Evolutionary conservation across 2,329 filamentous ascomycete genomes (phyloP).

Genomic region (Akanthomyces dipterigenus): DNA sequence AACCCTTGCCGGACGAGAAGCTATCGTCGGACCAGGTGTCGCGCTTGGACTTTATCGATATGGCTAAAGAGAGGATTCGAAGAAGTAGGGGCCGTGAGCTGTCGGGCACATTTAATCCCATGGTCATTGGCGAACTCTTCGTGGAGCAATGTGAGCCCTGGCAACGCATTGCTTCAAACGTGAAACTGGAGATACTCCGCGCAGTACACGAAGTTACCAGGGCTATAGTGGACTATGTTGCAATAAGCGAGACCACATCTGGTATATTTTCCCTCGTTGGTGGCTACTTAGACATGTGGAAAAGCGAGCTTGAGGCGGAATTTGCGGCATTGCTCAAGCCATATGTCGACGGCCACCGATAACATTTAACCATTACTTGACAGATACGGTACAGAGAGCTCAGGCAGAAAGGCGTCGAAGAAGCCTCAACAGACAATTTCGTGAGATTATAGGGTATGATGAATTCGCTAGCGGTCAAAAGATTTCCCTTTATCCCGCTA

Average conservation of each 20-base stretch:
- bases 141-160: conserved; percentile 47
- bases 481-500: no score
- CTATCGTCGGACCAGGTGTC: conserved; percentile 10
- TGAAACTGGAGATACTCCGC: conserved; percentile 41
- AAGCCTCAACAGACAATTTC: background rate
- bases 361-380: conserved; percentile 45
- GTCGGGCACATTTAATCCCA: conserved; percentile 50
- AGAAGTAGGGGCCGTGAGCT: conserved; percentile 46
- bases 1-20: conserved; percentile 11
- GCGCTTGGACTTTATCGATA: conserved; percentile 28
- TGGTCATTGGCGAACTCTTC: conserved; percentile 51
- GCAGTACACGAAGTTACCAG: conserved; percentile 39
- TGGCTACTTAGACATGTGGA: conserved; percentile 29
- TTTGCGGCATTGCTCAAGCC: conserved; percentile 37
- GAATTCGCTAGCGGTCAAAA: background rate
- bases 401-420: conserved; percentile 10
- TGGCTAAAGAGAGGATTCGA: conserved; percentile 32
- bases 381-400: conserved; percentile 27
- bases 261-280: conserved; percentile 13
- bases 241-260: conserved; percentile 24
- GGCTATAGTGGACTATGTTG: conserved; percentile 36
- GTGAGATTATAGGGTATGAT: background rate
- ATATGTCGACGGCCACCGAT: conserved; percentile 40
- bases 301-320: conserved; percentile 27
- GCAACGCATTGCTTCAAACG: conserved; percentile 38